Evolutionary conservation across 805 yeast species (phyloP), one percentile per base, ranked within the genome.

Genomic region (Saccharomycopsis sp.): DNA sequence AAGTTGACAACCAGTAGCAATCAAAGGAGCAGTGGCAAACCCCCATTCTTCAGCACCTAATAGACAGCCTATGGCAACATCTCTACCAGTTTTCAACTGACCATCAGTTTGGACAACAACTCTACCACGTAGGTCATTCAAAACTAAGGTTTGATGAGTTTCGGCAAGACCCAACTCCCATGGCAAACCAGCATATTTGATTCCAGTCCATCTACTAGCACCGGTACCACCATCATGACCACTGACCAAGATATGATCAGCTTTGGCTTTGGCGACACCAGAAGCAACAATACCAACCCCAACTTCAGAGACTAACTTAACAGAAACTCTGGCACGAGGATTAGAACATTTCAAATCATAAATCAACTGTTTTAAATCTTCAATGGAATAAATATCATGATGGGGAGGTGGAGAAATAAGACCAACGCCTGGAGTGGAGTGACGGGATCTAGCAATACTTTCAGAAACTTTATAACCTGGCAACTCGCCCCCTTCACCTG

Each of bases 141-240:
- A 70, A 3, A 89, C 98, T 55, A 89, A 70, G 21, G 98, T 92
- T 69, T 89, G 98, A 59, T 89, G 98, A 17, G 97, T 82, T 67
- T 89, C 98, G 44, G 97, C 97, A 49, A 89, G 72, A 58, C 98
- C 98, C 53, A 89, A 73, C 63, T 89, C 98, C 98, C 98, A 89
- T 36, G 98, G 97, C 51, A 89, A 72, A 63, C 98, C 97, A 44
- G 98, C 96, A 59, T 88, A 79, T 61, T 88, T 88, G 59, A 89
- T 87, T 59, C 95, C 92, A 17, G 96, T 88, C 86, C 94, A 85
- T 61, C 94, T 76, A 45, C 96, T 89, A 45, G 98, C 98, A 78
- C 98, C 98, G 44, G 98, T 89, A 69, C 98, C 98, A 74, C 98
- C 98, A 63, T 89, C 97, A 57, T 94, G 96, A 55, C 97, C 97